Base-by-base conservation (phyloP, 1,284 basidiomycete species). In the Sporisorium graminicola region DNA sequence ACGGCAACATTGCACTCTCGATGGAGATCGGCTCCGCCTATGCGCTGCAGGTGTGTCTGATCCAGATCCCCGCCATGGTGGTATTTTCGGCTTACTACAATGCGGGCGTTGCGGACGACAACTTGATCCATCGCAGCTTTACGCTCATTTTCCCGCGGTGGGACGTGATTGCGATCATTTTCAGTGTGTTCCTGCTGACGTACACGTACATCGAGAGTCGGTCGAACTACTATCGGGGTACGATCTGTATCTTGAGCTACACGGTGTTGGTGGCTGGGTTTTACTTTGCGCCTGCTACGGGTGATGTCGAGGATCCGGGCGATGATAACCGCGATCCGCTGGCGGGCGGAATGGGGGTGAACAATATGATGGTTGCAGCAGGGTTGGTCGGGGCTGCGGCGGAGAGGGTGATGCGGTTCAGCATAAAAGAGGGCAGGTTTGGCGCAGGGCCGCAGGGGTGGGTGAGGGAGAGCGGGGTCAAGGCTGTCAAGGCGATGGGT, bases 1-100 rank as follows among this genome's bases (percentile, higher is more conserved):
- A 97, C 82, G 96, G 93, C 16, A 99, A 99, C 86, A 99, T 99
- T 77, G 94, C 97, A 1, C 88, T 99, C 3, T 83, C 82, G 16
- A 97, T 99, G 94, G 97, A 99, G 87, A 99, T 99, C 77, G 97
- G 97, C 16, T 98, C 95, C 0, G 97, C 97, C 1, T 99, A 99
- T 86, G 97, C 96, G 5, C 89, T 99, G 6, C 97, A 99, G 87
- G 97, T 99, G 20, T 99, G 97, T 86, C 88, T 99, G 62, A 90
- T 99, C 24, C 97, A 99, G 87, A 95, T 99, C 51, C 97, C 97
- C 1, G 94, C 95, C 3, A 98, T 99, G 95, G 95, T 99, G 14
- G 95, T 94, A 0, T 99, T 99, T 86, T 95, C 94, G 44, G 95
- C 95, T 1, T 93, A 93, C 90, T 97, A 96, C 86, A 90, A 90